phyloP scores from a whole-genome alignment of 2,329 filamentous ascomycete species.

The Esteya vermicola region DNA sequence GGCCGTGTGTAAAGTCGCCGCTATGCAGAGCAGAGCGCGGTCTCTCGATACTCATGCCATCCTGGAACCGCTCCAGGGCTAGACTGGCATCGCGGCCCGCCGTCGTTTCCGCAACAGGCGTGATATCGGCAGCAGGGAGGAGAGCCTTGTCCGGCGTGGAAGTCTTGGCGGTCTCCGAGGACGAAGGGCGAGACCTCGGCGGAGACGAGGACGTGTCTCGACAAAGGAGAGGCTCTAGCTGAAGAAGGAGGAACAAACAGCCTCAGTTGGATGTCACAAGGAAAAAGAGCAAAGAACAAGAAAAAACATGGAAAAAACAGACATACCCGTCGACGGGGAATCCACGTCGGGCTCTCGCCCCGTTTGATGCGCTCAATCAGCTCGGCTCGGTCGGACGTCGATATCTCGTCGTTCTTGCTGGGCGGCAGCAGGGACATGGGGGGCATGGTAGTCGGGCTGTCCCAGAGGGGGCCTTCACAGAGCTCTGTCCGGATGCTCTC shows the following conservation, averaged over 20 bases:
- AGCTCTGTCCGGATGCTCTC: slow-evolving; percentile 48
- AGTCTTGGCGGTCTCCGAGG: no score
- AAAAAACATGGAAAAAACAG: not conserved
- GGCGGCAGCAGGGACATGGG: slow-evolving; percentile 10
- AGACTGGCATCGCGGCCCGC: slow-evolving; percentile 18
- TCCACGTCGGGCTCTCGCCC: slow-evolving; percentile 62
- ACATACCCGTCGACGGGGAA: slow-evolving; percentile 46
- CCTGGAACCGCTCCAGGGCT: slow-evolving; percentile 29
- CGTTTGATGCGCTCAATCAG: slow-evolving; percentile 76
- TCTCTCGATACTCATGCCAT: slow-evolving; percentile 57
- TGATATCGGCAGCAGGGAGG: slow-evolving; percentile 31
- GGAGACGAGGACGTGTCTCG: slow-evolving; percentile 20
- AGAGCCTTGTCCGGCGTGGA: slow-evolving; percentile 18
- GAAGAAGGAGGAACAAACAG: not conserved
- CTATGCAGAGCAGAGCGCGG: slow-evolving; percentile 64
- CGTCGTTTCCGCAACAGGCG: slow-evolving; percentile 30
- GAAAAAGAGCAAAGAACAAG: slow-evolving; percentile 3
- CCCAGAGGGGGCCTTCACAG: slow-evolving; percentile 41
- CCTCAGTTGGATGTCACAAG: not conserved
- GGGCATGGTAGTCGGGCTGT: slow-evolving; percentile 20
- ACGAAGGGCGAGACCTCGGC: slow-evolving; percentile 20
- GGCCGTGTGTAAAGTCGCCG: slow-evolving; percentile 44
- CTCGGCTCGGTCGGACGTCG: slow-evolving; percentile 52
- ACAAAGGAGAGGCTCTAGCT: slow-evolving; percentile 28
- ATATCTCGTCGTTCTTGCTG: slow-evolving; percentile 14